phyloP scores from a whole-genome alignment of 345 rosid species.

The Camelina laxa region DNA sequence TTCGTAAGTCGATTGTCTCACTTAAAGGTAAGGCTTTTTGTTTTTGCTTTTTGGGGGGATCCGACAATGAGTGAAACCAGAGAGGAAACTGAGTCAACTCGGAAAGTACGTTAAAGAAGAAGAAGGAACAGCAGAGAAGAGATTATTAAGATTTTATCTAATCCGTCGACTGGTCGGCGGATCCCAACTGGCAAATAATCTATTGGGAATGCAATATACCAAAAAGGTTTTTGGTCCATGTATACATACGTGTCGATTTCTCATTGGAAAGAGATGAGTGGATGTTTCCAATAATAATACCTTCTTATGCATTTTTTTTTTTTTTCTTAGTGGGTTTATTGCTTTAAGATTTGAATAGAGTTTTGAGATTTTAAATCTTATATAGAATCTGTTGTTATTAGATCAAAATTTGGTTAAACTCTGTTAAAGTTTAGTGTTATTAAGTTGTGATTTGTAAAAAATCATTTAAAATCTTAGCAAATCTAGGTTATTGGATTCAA shows the following conservation, averaged over 20 bases:
- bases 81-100: conserved; percentile 34
- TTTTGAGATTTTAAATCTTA: too few relatives aligned
- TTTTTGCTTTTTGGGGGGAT: background rate
- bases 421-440: too few relatives aligned
- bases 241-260: conserved; percentile 1
- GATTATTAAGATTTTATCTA: background rate
- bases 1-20: conserved; percentile 1
- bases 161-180: conserved; percentile 22
- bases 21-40: background rate
- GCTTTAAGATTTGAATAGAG: too few relatives aligned
- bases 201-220: background rate
- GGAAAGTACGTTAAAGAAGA: background rate
- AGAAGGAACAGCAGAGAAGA: background rate
- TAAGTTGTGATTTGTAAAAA: too few relatives aligned
- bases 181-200: background rate
- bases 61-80: conserved; percentile 9
- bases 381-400: too few relatives aligned
- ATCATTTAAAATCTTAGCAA: too few relatives aligned
- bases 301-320: too few relatives aligned
- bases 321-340: too few relatives aligned
- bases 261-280: background rate
- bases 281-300: background rate
- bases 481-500: too few relatives aligned
- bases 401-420: too few relatives aligned
- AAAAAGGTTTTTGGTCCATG: too few relatives aligned